Base-by-base conservation (phyloP, 805 yeast species). In the Hanseniaspora vineae region DNA sequence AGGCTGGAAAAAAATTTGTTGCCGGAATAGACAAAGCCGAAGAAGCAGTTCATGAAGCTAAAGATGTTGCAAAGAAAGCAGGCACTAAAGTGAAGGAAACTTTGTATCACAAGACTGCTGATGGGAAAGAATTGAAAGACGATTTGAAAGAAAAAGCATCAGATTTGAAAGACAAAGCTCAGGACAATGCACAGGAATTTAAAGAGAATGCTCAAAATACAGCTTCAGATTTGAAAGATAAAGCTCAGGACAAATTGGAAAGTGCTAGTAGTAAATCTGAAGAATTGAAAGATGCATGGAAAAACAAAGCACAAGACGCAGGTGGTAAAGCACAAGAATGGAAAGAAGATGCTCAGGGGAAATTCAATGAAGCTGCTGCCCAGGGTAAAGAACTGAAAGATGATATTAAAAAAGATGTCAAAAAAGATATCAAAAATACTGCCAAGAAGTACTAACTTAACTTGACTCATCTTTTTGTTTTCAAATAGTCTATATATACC, bases 1-100 rank as follows among this genome's bases (percentile, higher is more conserved):
- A 55, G 45, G 50, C 55, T 2, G 62, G 58, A 11, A 46, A 54
- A 17, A 58, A 54, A 2, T 55, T 59, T 18, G 55, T 58, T 19
- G 58, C 57, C 39, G 52, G 49, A 3, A 42, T 49, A 44, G 44
- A 50, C 17, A 46, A 46, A 29, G 50, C 48, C 3, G 50, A 50
- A n/a, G 54, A 52, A 23, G 51, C 46, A 14, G 46, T 52, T 14
- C 44, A 50, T 15, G 45, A 49, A 4, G 39, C 44, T n/a, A 42
- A 44, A 14, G 42, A 48, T 20, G 46, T 50, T 31, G 51, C 50
- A 14, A 43, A 48, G 17, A 42, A 50, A n/a, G 33, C 46, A 35
- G 46, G 31, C 12, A 31, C 33, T 32, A 40, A 23, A 31, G 43
- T 23, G 5, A 23, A 40, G 18, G 31, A 19, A 11, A 40, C n/a